Percentiles rank a stretch among this genome's conserved stretches.
Evolutionary conservation across 1,139 yeast species (phyloP).

Genomic region (Hyphopichia buzzinii): DNA sequence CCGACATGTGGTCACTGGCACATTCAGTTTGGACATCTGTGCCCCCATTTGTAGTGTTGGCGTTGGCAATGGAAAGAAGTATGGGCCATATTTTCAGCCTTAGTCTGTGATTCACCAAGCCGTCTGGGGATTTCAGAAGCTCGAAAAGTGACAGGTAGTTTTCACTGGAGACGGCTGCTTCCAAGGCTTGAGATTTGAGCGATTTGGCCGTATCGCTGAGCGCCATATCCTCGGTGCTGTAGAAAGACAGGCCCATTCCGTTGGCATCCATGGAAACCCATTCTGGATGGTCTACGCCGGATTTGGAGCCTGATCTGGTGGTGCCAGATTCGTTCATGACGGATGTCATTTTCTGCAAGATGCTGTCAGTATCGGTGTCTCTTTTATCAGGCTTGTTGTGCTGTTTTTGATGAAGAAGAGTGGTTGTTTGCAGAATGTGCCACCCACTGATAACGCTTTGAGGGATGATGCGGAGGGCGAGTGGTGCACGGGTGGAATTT

Average conservation of each 20-base stretch:
- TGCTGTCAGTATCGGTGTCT: too few species aligned
- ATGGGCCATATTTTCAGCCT: slow-evolving; percentile 51
- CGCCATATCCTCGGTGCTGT: slow-evolving; percentile 41
- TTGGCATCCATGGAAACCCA: slow-evolving; percentile 54
- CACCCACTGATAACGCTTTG: too few species aligned
- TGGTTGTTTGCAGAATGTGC: too few species aligned
- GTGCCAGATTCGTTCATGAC: too few species aligned
- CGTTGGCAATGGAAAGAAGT: slow-evolving; percentile 24
- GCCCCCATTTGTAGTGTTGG: slow-evolving; percentile 1
- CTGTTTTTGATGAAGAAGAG: too few species aligned
- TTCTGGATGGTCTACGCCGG: slow-evolving; percentile 23
- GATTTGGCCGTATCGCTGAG: slow-evolving; percentile 36
- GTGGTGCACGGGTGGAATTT: too few species aligned
- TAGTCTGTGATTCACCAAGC: slow-evolving; percentile 41
- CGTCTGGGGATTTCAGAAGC: slow-evolving; percentile 46
- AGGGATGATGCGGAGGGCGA: too few species aligned
- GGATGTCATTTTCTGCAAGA: too few species aligned
- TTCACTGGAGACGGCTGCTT: slow-evolving; percentile 31
- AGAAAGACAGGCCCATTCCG: slow-evolving; percentile 48
- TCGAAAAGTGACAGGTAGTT: slow-evolving; percentile 29
- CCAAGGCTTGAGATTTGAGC: slow-evolving; percentile 39
- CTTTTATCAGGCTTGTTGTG: too few species aligned
- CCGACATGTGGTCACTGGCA: slow-evolving; percentile 2
- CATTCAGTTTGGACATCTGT: slow-evolving; percentile 5
- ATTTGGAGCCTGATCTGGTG: too few species aligned